Evolutionary conservation across 2,329 filamentous ascomycete genomes (phyloP).

Genomic region (Fusarium begoniae): DNA sequence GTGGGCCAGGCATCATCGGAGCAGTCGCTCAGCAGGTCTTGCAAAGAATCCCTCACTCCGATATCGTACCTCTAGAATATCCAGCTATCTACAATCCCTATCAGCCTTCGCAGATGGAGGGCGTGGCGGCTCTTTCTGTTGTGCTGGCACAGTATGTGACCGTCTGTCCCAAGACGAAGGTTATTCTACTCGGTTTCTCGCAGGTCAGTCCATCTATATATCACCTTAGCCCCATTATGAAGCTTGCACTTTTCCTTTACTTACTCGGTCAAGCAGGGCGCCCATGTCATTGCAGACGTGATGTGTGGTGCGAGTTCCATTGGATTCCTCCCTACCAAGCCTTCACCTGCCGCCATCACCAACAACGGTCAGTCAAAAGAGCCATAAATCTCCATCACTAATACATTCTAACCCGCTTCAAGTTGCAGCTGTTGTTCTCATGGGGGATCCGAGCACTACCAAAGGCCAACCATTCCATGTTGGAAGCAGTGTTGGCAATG

Average conservation of each 20-base stretch:
- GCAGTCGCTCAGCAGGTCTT: slow-evolving; percentile 21
- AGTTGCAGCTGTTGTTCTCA: slow-evolving; percentile 36
- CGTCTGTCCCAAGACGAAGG: slow-evolving; percentile 29
- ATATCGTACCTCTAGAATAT: slow-evolving; percentile 20
- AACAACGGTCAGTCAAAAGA: slow-evolving; percentile 15
- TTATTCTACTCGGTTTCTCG: slow-evolving; percentile 38
- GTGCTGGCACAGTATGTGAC: slow-evolving; percentile 13
- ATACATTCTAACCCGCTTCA: not conserved
- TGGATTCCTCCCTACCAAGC: slow-evolving; percentile 30
- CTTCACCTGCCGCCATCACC: not conserved
- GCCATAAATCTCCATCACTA: rapidly evolving
- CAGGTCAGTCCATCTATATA: slow-evolving; percentile 7
- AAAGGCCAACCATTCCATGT: slow-evolving; percentile 27
- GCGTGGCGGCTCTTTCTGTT: slow-evolving; percentile 14
- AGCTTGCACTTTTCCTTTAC: too few species aligned
- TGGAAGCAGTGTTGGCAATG: slow-evolving; percentile 27
- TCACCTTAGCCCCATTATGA: too few species aligned
- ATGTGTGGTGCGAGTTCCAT: slow-evolving; percentile 36
- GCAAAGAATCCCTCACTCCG: slow-evolving; percentile 12
- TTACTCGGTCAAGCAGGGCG: slow-evolving; percentile 18
- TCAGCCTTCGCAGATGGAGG: slow-evolving; percentile 27
- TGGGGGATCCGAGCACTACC: slow-evolving; percentile 39
- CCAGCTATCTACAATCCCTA: slow-evolving; percentile 32
- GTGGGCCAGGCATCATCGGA: slow-evolving; percentile 36
- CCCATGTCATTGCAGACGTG: slow-evolving; percentile 35